Evolutionary conservation across 805 yeast genomes (phyloP).

Genomic region (Metschnikowia gruessii): DNA sequence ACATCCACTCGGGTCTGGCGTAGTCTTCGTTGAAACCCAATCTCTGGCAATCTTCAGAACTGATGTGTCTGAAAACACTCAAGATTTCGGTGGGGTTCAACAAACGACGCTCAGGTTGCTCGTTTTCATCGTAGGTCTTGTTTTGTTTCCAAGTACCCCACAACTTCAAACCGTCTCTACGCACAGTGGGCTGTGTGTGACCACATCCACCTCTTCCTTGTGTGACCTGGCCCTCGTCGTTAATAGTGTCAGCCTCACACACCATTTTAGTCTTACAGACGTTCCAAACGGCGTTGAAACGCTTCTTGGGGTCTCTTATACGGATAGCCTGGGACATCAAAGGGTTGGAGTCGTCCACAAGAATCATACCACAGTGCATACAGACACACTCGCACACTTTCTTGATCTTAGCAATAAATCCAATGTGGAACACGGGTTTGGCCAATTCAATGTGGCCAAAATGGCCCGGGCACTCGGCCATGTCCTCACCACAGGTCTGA

Average conservation of each 20-base stretch:
- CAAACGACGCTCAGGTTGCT: slow-evolving; percentile 88
- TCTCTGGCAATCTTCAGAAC: slow-evolving; percentile 73
- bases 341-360: slow-evolving; percentile 79
- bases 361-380: slow-evolving; percentile 96
- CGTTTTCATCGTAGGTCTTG: slow-evolving; percentile 75
- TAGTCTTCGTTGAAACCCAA: slow-evolving; percentile 93
- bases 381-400: slow-evolving; percentile 96
- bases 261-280: slow-evolving; percentile 88
- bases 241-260: slow-evolving; percentile 84
- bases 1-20: slow-evolving; percentile 98
- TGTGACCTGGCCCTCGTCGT: slow-evolving; percentile 51
- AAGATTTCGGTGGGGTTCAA: slow-evolving; percentile 85
- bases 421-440: slow-evolving; percentile 97
- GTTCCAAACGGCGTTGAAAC: slow-evolving; percentile 96
- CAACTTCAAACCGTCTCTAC: slow-evolving; percentile 92
- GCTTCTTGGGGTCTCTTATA: slow-evolving; percentile 89
- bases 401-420: slow-evolving; percentile 91
- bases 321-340: slow-evolving; percentile 84
- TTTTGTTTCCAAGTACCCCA: slow-evolving; percentile 99
- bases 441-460: slow-evolving; percentile 98
- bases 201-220: slow-evolving; percentile 96
- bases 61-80: slow-evolving; percentile 88
- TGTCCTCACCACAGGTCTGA: slow-evolving; percentile 98
- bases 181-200: slow-evolving; percentile 89
- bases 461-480: slow-evolving; percentile 99